A percentile compares a stretch with the other conserved stretches of the same genome.
phyloP scores from a whole-genome alignment of 768 basidiomycete genomes.

The Russula abietina region DNA sequence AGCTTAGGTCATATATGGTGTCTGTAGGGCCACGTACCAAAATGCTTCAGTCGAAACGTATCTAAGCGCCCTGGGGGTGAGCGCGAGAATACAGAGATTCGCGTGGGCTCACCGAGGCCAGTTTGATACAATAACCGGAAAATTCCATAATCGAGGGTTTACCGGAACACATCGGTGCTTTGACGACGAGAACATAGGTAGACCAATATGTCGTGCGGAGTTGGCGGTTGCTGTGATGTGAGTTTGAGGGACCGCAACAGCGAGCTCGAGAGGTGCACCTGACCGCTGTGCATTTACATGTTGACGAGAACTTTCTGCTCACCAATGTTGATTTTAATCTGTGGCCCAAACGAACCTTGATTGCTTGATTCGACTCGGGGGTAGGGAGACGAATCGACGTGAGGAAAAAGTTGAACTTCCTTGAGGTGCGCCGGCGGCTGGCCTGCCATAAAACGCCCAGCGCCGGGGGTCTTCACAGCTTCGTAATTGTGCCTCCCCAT shows the following conservation, averaged over 20 bases:
- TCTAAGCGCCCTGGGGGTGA: conserved; percentile 36
- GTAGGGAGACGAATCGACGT: too few species aligned
- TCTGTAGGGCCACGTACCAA: conserved; percentile 29
- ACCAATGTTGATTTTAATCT: conserved; percentile 50
- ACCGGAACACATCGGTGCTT: conserved; percentile 68
- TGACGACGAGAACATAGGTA: conserved; percentile 69
- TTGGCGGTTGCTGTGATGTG: conserved; percentile 80
- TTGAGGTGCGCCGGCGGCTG: too few species aligned
- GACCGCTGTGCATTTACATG: conserved; percentile 66
- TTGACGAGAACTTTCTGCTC: conserved; percentile 71
- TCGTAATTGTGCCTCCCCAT: too few species aligned
- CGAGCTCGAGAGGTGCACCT: conserved; percentile 63
- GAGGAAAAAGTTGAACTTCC: too few species aligned
- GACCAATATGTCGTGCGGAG: conserved; percentile 80
- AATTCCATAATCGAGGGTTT: conserved; percentile 62
- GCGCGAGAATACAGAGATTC: neutral
- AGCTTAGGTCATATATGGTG: neutral
- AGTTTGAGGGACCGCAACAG: conserved; percentile 58
- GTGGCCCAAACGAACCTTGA: too few species aligned
- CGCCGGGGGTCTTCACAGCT: too few species aligned
- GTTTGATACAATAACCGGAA: conserved; percentile 73
- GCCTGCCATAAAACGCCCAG: too few species aligned
- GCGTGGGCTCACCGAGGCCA: conserved; percentile 63
- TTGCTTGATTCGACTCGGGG: too few species aligned
- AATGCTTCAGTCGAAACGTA: conserved; percentile 68